These are phyloP conservation scores for Eucalyptus polybractea DNA, from an alignment of 345 rosid species.

Conservation along the genomic window DNA sequence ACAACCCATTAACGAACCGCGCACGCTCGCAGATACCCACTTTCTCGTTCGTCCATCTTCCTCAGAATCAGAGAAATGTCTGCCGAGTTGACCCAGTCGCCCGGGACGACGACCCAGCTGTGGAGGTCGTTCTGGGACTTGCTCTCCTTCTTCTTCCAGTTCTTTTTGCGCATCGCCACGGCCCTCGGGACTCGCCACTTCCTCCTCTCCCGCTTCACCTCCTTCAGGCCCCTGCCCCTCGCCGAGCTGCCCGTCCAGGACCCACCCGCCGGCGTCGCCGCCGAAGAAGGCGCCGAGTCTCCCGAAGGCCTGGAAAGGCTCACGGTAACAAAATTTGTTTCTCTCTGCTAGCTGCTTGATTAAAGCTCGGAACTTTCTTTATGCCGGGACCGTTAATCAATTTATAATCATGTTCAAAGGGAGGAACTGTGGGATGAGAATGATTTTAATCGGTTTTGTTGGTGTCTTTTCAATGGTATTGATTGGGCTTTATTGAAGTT, in stretches of 20 bases:
- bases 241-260: slow-evolving; percentile 58
- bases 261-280: slow-evolving; percentile 18
- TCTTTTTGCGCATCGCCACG: slow-evolving; percentile 60
- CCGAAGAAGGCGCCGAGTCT: not conserved
- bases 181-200: slow-evolving; percentile 51
- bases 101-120: slow-evolving; percentile 35
- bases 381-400: not conserved
- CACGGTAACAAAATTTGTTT: slow-evolving; percentile 22
- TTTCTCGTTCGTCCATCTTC: not conserved
- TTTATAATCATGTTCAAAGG: not conserved
- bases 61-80: not conserved
- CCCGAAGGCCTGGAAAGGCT: slow-evolving; percentile 23
- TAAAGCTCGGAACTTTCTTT: not conserved
- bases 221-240: slow-evolving; percentile 59
- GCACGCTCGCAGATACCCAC: not conserved
- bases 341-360: not conserved
- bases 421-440: not conserved
- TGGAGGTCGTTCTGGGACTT: slow-evolving; percentile 74
- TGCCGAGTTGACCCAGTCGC: slow-evolving; percentile 81
- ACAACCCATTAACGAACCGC: not conserved
- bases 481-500: not conserved
- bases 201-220: slow-evolving; percentile 38
- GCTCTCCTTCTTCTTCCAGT: slow-evolving; percentile 76
- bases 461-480: not conserved
- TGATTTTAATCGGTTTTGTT: not conserved